Evolutionary conservation across 2,329 filamentous ascomycete species (phyloP), one percentile per base, ranked within the genome.

Genomic region (Aureobasidium sp.): DNA sequence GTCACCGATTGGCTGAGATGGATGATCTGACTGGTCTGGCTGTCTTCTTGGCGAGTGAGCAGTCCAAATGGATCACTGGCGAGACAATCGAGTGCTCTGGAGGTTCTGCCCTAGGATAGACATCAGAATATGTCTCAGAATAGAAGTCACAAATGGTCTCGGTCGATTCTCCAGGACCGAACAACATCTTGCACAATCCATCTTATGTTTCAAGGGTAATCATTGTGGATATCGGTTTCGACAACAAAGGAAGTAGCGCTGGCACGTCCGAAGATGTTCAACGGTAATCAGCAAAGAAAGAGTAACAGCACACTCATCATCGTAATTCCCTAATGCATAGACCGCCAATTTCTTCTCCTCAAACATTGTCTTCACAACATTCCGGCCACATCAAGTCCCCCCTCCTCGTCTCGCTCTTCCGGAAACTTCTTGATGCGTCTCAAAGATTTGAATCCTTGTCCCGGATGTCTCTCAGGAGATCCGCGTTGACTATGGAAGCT

Each of bases 1-100:
- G 79, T 48, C 77, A 79, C 56, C 70, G 79, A 41, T 69, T 82
- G 71, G 79, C 70, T 0, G 70, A 74, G 64, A 72, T 76, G 3
- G 73, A 76, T 26, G 80, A 82, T 66, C 74, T 82, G 64, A 79
- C 79, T 0, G 79, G 69, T 64, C 76, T 75, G 8, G 79, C 81
- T 1, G 76, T 69, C 0, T 78, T 80, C 63, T 62, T 82, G 29
- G 78, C 75, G 46, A 75, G 79, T 65, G 75, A 76, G 50, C 68
- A 74, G 48, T 74, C 78, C 0, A 72, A 76, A 15, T 82, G 79
- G 79, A 71, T 81, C 6, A 81, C 80, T 66, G 80, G 79, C 1
- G 66, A 69, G 34, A 68, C 75, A 67, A 36, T 78, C 13, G 50
- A 61, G 15, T 61, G 59, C 15, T 51, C 47, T 37, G 59, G 59